Conservation (phyloP, 495 filamentous ascomycete species). For the Penicillium samsonianum region DNA sequence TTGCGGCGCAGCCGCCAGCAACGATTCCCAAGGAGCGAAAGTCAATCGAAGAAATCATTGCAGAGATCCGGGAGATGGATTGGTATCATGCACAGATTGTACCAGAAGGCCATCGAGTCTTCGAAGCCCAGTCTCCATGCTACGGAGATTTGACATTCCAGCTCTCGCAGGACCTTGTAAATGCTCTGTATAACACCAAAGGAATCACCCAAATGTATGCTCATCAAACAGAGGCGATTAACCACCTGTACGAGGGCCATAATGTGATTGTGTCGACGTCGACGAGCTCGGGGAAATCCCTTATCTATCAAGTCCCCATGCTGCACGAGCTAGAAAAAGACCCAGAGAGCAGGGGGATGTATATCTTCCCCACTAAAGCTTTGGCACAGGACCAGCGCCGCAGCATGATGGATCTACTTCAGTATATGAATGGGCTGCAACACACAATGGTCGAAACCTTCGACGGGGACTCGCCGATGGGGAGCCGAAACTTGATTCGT, state of each 20-base stretch:
- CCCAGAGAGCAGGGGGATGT: slow-evolving; percentile 79
- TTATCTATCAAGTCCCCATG: slow-evolving; percentile 96
- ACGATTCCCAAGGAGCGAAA: slow-evolving; percentile 83
- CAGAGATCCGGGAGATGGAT: slow-evolving; percentile 75
- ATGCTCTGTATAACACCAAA: slow-evolving; percentile 88
- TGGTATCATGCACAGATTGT: slow-evolving; percentile 96
- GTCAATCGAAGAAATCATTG: slow-evolving; percentile 79
- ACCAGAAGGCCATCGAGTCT: slow-evolving; percentile 88
- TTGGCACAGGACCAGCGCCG: slow-evolving; percentile 92
- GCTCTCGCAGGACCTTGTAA: slow-evolving; percentile 87
- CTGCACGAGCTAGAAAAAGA: slow-evolving; percentile 84
- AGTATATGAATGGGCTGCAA: slow-evolving; percentile 76
- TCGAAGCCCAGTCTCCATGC: slow-evolving; percentile 79
- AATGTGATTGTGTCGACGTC: slow-evolving; percentile 94
- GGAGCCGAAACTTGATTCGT: slow-evolving; percentile 72
- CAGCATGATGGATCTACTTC: slow-evolving; percentile 80
- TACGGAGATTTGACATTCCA: slow-evolving; percentile 85
- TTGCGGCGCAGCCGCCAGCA: slow-evolving; percentile 47
- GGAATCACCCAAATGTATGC: slow-evolving; percentile 86
- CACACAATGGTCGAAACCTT: slow-evolving; percentile 85
- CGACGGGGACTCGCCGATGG: slow-evolving; percentile 90
- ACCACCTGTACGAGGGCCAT: slow-evolving; percentile 76
- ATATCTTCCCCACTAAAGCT: slow-evolving; percentile 98
- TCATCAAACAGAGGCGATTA: slow-evolving; percentile 95
- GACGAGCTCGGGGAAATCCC: slow-evolving; percentile 92